Base-by-base conservation (phyloP, 2,329 filamentous ascomycete species). In the Hyphodiscus sp. region DNA sequence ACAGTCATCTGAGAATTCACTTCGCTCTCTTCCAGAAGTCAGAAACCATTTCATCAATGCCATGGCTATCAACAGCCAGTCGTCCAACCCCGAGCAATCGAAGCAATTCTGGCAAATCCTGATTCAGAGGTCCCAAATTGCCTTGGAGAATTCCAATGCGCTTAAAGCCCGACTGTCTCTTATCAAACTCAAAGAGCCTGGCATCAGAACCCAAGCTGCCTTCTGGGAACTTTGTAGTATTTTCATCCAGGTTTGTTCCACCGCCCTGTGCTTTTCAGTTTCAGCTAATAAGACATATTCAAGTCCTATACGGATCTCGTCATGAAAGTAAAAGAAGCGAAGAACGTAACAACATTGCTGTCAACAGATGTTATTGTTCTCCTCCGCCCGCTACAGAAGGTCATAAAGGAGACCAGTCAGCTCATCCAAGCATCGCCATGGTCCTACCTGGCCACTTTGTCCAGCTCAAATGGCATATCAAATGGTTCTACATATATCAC, bases 131-230 rank as follows among this genome's bases (percentile, higher is more conserved):
- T 91, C 87, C 65, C 80, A 79, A 44, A 74, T 81, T 13, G 83
- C 87, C 18, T 79, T 91, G 43, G 81, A 87, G 53, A 84, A 88
- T 61, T 88, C 88, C 1, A 84, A 91, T 63, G 76, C 81, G 11
- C 76, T 96, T 26, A 86, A 87, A 64, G 76, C 76, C 41, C 80
- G 86, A n/a, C 73, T 96, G 11, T 89, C 85, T 2, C 78, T 80
- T 46, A 89, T 96, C 74, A 91, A 91, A 67, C 75, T 95, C 11
- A 94, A 92, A 67, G 91, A 96, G 63, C 87, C 89, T 8, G 85
- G 83, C 11, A 80, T 89, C 49, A 79, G 89, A 51, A 83, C 77
- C 1, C 81, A 85, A 63, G 68, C 74, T 2, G 71, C 73, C 16
- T 86, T 85, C 67, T 85, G 83, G 80, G 75, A 81, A 60, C 75